Evolutionary conservation across 805 yeast genomes (phyloP), one percentile per base, ranked within the genome.

Genomic region (Candida tibetensis): DNA sequence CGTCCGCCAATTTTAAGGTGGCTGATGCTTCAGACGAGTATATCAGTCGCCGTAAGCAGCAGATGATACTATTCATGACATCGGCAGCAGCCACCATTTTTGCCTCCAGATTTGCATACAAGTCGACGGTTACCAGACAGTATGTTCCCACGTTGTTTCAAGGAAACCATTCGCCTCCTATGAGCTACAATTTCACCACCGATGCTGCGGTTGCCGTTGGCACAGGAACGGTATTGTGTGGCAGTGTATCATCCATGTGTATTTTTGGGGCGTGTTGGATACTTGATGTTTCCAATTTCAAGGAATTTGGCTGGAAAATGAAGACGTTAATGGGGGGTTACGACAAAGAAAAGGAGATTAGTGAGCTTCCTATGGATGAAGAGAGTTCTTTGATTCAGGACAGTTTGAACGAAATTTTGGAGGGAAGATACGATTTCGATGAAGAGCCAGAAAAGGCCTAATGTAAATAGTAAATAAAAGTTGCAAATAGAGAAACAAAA

Each of bases 131-230:
- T 27, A 65, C 82, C 17, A 72, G 96, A 49, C 81, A 83, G 60
- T 88, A 77, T 60, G 66, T 79, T 4, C 96, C 96, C 5, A 74
- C 73, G 30, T 70, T 81, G 51, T 90, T 85, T 61, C 89, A 86
- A 51, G 87, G 90, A 9, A 89, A 89, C 60, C 91, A 88, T 52
- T 74, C 78, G 40, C 95, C 95, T 2, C 96, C 96, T 4, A 71
- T 79, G n/a, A 53, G 69, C 28, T 84, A 82, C 53, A 82, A 85
- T 21, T 81, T 85, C 55, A 79, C 85, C 44, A 76, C 79, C 38
- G 96, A 89, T 57, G 96, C 96, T 2, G 77, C 87, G 23, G 79
- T 81, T 28, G 96, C 96, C 0, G 87, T 90, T 2, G 78, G 82
- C 0, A 82, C 85, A 28, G 95, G 96, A 2, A 77, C 95, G 0